Conservation (phyloP, 1,284 basidiomycete species). For the Pseudozyma sp. region DNA sequence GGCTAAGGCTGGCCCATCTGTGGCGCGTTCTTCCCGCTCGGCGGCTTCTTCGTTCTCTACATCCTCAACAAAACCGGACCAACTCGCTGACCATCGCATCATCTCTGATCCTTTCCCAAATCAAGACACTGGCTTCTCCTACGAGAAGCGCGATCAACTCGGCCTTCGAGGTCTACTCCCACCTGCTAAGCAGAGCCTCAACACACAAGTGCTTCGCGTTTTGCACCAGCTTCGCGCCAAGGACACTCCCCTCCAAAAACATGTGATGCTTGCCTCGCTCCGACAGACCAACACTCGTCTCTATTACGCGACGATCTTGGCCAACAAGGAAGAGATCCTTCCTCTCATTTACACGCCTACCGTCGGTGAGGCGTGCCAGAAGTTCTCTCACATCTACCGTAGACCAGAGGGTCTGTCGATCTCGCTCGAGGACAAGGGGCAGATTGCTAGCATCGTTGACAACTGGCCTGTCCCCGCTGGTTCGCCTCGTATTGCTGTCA, state of each 20-base stretch:
- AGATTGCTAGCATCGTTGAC: constrained; percentile 77
- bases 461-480: constrained; percentile 78
- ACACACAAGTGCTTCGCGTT: constrained; percentile 76
- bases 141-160: constrained; percentile 77
- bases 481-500: constrained; percentile 68
- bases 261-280: constrained; percentile 81
- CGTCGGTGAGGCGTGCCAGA: constrained; percentile 89
- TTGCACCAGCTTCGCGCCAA: constrained; percentile 80
- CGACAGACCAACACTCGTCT: constrained; percentile 79
- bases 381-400: constrained; percentile 78
- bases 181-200: constrained; percentile 72
- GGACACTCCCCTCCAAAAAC: constrained; percentile 78
- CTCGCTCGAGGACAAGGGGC: constrained; percentile 78
- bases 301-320: constrained; percentile 75
- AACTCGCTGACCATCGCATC: constrained; percentile 45
- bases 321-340: constrained; percentile 74
- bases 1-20: constrained; percentile 14
- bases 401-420: constrained; percentile 75
- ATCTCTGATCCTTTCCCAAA: constrained; percentile 41
- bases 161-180: constrained; percentile 79
- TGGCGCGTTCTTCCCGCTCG: constrained; percentile 1
- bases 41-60: constrained; percentile 22
- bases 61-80: constrained; percentile 1
- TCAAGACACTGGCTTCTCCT: constrained; percentile 76
- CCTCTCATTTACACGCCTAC: constrained; percentile 89